Evolutionary conservation across 1,284 basidiomycete species (phyloP), one percentile per base, ranked within the genome.

Genomic region (Xanthoconium separans): DNA sequence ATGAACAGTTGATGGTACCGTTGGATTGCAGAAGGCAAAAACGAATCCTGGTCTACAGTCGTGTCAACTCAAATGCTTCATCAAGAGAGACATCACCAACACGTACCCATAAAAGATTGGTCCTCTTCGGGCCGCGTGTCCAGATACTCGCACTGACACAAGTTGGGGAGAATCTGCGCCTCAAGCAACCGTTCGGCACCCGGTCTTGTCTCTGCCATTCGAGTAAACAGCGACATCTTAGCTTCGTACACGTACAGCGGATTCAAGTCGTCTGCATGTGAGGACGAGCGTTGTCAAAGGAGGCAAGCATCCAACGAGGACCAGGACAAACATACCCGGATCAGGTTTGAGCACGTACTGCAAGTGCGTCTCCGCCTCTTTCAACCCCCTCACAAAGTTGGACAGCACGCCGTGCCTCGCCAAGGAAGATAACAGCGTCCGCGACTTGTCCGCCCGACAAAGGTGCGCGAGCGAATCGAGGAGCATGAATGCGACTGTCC

Each of bases 201-300:
- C 58, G 80, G 76, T 44, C 90, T 78, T 1, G 84, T 89, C 64
- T 93, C 87, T 0, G 93, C 86, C 72, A 98, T 83, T 30, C 93
- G 83, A 29, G 89, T 83, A 53, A 98, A 84, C 59, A 97, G 78
- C 1, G 93, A 89, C 80, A 97, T 87, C 72, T 95, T 95, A 15
- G 95, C 84, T 70, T 98, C 96, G 65, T 96, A 98, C 15, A 98
- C 92, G 72, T 97, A 98, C 44, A 96, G 78, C 0, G 93, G 81
- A 65, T 98, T 96, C 20, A 99, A 75, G 58, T 93, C 91, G 64
- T 92, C 92, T 95, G 58, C 0, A 57, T 49, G 6, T 33, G 11
- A 20, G 13, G 10, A 39, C 12, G 29, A 27, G 11, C 3, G 3
- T 33, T 20, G 56, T 40, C 37, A 40, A 37, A 22, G n/a, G 39